These are phyloP conservation scores for Chaetomium sp. DNA, from an alignment of 2,329 filamentous ascomycete genomes.

Conservation along the genomic window DNA sequence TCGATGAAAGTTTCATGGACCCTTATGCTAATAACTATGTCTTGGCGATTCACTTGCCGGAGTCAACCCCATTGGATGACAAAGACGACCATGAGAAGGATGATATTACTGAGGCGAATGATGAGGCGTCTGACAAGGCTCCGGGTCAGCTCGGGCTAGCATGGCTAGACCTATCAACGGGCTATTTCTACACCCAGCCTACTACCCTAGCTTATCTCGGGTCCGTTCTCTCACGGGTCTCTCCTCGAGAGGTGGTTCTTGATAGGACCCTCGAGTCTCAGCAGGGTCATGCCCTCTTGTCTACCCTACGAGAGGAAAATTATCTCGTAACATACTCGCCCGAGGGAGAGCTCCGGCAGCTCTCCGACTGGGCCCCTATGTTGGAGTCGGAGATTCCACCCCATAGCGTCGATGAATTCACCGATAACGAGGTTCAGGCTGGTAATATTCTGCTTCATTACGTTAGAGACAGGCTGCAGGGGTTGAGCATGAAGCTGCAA, in stretches of 20 bases:
- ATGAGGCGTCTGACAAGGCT: conserved; percentile 17
- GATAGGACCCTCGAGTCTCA: conserved; percentile 55
- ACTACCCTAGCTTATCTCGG: conserved; percentile 64
- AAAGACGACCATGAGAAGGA: conserved; percentile 5
- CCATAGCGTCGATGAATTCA: conserved; percentile 51
- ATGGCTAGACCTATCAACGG: conserved; percentile 93
- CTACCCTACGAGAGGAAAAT: conserved; percentile 66
- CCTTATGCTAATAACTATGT: conserved; percentile 91
- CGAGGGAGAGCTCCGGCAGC: conserved; percentile 37
- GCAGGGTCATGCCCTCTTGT: conserved; percentile 56
- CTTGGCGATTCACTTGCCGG: conserved; percentile 62
- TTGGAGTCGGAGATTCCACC: conserved; percentile 64
- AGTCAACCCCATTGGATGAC: conserved; percentile 13
- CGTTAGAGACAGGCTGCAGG: conserved; percentile 70
- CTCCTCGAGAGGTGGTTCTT: conserved; percentile 77
- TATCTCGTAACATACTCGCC: conserved; percentile 69
- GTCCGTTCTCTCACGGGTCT: conserved; percentile 76
- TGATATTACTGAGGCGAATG: conserved; percentile 7
- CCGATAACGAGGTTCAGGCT: conserved; percentile 62
- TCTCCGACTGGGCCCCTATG: conserved; percentile 66
- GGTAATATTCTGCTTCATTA: conserved; percentile 80
- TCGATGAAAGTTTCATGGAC: conserved; percentile 97
- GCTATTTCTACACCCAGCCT: conserved; percentile 82
- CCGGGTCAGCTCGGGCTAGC: conserved; percentile 63
- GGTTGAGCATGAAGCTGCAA: conserved; percentile 73